Conservation (phyloP, 129 eudicot species). For the Glebionis coronaria region DNA sequence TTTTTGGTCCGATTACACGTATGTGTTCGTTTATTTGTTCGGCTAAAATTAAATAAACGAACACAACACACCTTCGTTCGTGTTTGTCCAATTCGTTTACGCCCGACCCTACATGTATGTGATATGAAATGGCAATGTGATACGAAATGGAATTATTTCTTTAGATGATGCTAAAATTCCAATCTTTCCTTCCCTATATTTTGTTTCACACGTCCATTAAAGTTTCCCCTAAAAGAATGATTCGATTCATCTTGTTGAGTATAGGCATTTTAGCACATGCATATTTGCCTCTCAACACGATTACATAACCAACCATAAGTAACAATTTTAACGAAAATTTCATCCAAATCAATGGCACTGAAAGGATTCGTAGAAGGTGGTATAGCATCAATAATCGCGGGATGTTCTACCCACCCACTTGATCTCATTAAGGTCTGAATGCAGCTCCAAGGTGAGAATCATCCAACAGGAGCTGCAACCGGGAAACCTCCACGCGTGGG, state of each 20-base stretch:
- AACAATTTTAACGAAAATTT: not conserved
- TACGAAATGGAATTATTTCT: too few relatives aligned
- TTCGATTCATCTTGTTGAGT: not conserved
- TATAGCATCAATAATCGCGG: constrained; percentile 81
- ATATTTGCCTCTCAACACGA: not conserved
- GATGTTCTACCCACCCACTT: constrained; percentile 80
- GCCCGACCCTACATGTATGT: too few relatives aligned
- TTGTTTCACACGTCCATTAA: too few relatives aligned
- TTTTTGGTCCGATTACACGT: too few relatives aligned
- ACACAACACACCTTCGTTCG: too few relatives aligned
- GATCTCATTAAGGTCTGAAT: constrained; percentile 89
- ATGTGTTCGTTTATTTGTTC: too few relatives aligned
- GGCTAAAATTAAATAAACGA: too few relatives aligned
- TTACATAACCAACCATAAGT: not conserved
- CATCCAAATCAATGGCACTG: constrained; percentile 39
- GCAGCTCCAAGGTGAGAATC: constrained; percentile 79
- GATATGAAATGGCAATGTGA: too few relatives aligned
- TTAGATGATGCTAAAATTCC: too few relatives aligned
- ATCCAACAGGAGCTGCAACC: constrained; percentile 25
- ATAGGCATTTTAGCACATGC: constrained; percentile 13
- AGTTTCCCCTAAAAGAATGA: too few relatives aligned
- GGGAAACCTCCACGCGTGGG: constrained; percentile 61
- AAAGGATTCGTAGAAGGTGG: constrained; percentile 95
- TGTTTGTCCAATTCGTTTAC: too few relatives aligned
- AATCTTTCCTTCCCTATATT: too few relatives aligned